Conservation (phyloP, 768 basidiomycete species). For the Lactifluus volemus region DNA sequence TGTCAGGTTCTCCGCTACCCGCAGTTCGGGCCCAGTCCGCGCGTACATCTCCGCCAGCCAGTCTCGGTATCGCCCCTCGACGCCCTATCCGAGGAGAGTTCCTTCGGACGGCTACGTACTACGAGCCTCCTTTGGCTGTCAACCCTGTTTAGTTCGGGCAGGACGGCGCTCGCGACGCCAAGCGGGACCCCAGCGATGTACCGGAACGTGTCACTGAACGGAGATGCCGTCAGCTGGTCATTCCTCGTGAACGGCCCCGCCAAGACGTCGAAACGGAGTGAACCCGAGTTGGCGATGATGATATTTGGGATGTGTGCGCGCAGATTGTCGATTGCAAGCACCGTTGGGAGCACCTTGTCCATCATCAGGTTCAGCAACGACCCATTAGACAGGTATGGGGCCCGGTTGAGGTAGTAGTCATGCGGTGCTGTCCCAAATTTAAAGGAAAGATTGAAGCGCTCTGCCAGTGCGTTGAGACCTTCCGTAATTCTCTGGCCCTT, state of each 20-base stretch:
- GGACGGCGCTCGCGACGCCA: conserved; percentile 42
- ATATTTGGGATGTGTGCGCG: conserved; percentile 51
- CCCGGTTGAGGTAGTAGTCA: conserved; percentile 60
- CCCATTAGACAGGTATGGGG: conserved; percentile 51
- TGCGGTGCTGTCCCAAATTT: conserved; percentile 67
- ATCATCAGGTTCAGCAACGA: conserved; percentile 55
- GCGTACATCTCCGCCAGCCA: conserved; percentile 56
- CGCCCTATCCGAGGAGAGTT: too few relatives aligned
- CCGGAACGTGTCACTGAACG: conserved; percentile 57
- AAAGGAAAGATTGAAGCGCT: conserved; percentile 52
- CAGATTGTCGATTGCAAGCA: conserved; percentile 53
- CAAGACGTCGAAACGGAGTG: conserved; percentile 58
- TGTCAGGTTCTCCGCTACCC: conserved; percentile 44
- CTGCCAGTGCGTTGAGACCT: conserved; percentile 44
- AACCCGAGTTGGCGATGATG: conserved; percentile 57
- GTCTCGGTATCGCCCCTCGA: conserved; percentile 39
- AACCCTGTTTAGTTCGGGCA: conserved; percentile 45
- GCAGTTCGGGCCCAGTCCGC: conserved; percentile 29
- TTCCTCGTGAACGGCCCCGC: conserved; percentile 68
- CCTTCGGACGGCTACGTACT: conserved; percentile 26
- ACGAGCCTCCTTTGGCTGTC: conserved; percentile 28
- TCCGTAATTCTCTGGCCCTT: conserved; percentile 44
- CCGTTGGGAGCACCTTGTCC: conserved; percentile 32
- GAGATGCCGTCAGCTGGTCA: conserved; percentile 68
- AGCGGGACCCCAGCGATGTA: conserved; percentile 50